A percentile compares a stretch with the other conserved stretches of the same genome.
Evolutionary conservation across 306 rosid species (phyloP).

Genomic region (Hippophae rhamnoides): DNA sequence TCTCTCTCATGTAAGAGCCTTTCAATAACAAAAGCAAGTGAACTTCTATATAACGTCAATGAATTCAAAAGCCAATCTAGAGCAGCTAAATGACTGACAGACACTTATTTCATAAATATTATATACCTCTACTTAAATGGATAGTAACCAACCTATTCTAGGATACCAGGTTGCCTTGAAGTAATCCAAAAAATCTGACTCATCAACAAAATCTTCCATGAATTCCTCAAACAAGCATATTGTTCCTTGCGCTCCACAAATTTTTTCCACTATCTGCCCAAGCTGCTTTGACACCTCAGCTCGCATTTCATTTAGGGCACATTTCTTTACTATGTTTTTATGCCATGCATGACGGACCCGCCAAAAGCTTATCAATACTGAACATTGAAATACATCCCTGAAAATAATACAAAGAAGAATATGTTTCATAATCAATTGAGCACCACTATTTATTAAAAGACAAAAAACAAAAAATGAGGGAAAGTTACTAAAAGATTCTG

Average conservation of each 20-base stretch:
- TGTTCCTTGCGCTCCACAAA: constrained; percentile 44
- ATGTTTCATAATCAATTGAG: constrained; percentile 17
- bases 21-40: neutral
- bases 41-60: neutral
- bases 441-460: constrained; percentile 1
- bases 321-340: constrained; percentile 56
- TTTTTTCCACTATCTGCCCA: constrained; percentile 47
- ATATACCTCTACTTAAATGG: constrained; percentile 19
- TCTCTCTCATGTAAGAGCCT: constrained; percentile 5
- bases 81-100: neutral
- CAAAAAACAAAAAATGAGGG: constrained; percentile 4
- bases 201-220: constrained; percentile 59
- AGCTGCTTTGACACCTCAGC: constrained; percentile 54
- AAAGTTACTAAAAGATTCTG: neutral
- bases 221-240: constrained; percentile 55
- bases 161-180: constrained; percentile 85
- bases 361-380: constrained; percentile 71
- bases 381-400: constrained; percentile 92
- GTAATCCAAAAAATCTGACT: constrained; percentile 66
- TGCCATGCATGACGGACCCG: constrained; percentile 79
- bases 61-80: neutral
- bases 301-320: constrained; percentile 43
- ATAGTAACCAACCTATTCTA: constrained; percentile 51
- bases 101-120: neutral
- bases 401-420: constrained; percentile 17